These are phyloP conservation scores for Jaminaea rosea DNA, from an alignment of 1,284 basidiomycete species.

Conservation along the genomic window DNA sequence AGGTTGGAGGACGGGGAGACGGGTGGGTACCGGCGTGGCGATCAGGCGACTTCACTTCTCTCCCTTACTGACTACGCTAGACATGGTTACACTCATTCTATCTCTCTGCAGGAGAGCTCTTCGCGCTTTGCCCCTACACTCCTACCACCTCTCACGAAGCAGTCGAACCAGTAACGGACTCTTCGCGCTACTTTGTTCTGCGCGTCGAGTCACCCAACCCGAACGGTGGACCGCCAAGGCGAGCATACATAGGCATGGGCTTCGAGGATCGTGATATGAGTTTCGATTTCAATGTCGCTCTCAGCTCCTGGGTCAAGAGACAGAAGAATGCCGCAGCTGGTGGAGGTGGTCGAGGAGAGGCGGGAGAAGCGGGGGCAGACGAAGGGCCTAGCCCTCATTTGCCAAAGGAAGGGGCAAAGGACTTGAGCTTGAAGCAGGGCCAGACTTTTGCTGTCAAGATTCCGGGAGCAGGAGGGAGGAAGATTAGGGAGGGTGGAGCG, in stretches of 20 bases:
- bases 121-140: slow-evolving; percentile 68
- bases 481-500: slow-evolving; percentile 9
- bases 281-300: slow-evolving; percentile 53
- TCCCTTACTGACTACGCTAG: background rate
- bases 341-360: slow-evolving; percentile 18
- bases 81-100: background rate
- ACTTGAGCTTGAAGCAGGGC: slow-evolving; percentile 90
- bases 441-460: slow-evolving; percentile 65
- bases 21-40: slow-evolving; percentile 15
- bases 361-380: slow-evolving; percentile 15
- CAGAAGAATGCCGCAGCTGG: background rate
- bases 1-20: slow-evolving; percentile 34
- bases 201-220: slow-evolving; percentile 56
- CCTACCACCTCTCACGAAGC: slow-evolving; percentile 74
- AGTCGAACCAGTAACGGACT: slow-evolving; percentile 91
- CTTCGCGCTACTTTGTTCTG: slow-evolving; percentile 88
- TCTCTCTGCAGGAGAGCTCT: slow-evolving; percentile 54
- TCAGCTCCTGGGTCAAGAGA: slow-evolving; percentile 91
- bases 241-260: slow-evolving; percentile 44
- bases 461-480: slow-evolving; percentile 19
- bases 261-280: slow-evolving; percentile 40
- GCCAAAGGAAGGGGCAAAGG: slow-evolving; percentile 66
- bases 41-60: background rate
- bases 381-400: slow-evolving; percentile 39
- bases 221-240: slow-evolving; percentile 25